A percentile compares a stretch with the other conserved stretches of the same genome.
Conservation (phyloP, 345 rosid species). For the Eucalyptus rudis region DNA sequence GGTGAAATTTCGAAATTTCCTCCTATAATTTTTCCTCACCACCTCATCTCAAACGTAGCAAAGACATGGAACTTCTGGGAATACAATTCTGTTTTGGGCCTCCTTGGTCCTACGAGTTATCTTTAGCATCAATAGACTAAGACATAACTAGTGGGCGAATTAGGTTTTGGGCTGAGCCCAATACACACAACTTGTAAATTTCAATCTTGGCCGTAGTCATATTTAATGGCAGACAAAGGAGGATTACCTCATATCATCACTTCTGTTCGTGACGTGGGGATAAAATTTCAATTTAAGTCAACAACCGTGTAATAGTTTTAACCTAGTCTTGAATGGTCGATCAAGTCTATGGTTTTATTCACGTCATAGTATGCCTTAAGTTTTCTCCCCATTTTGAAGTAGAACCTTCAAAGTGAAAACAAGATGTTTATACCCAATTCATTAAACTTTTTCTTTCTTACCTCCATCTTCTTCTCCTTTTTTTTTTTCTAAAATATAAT, state of each 20-base stretch:
- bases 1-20: not conserved
- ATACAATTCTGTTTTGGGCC: not conserved
- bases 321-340: not conserved
- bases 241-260: no score
- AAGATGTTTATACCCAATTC: not conserved
- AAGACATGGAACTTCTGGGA: no score
- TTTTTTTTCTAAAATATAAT: no score
- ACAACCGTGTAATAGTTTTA: not conserved
- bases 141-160: not conserved
- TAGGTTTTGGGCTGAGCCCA: not conserved
- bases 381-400: not conserved
- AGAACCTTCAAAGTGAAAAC: not conserved
- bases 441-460: no score
- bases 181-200: not conserved
- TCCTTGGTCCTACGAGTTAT: not conserved
- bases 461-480: no score
- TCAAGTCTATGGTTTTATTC: no score
- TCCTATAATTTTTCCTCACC: not conserved
- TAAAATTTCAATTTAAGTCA: not conserved
- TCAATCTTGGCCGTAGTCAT: no score
- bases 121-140: no score
- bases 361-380: not conserved
- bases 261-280: not conserved
- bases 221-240: not conserved
- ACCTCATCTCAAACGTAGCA: not conserved